Conservation (phyloP, 192 early-diverging fungal genomes). For the Gamsiella multidivaricata region DNA sequence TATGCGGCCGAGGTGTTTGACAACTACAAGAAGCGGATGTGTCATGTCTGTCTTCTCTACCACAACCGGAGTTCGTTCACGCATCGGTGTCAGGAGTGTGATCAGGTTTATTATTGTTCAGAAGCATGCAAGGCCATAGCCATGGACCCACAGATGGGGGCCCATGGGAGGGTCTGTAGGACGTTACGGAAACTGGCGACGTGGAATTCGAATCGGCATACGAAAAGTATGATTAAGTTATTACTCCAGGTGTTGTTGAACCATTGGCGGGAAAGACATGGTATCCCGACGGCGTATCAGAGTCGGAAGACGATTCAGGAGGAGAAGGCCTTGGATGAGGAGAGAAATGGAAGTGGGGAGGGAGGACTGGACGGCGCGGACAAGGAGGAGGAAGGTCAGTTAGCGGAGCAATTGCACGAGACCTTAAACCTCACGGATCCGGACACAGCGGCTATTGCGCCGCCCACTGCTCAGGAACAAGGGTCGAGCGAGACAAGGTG, state of each 20-base stretch:
- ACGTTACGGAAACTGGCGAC: constrained; percentile 67
- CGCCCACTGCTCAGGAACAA: too few relatives aligned
- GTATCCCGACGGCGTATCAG: constrained; percentile 25
- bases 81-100: constrained; percentile 66
- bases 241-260: constrained; percentile 56
- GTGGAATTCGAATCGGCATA: constrained; percentile 67
- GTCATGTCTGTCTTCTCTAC: constrained; percentile 68
- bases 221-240: constrained; percentile 73
- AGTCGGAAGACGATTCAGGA: neutral
- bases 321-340: neutral
- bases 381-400: neutral
- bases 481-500: too few relatives aligned
- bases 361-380: neutral
- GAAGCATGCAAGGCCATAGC: constrained; percentile 55
- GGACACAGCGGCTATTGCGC: too few relatives aligned
- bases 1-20: constrained; percentile 67
- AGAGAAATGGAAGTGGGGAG: neutral
- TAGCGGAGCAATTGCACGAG: too few relatives aligned
- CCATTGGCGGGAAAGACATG: constrained; percentile 57
- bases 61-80: constrained; percentile 61
- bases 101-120: constrained; percentile 72
- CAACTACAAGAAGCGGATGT: constrained; percentile 69
- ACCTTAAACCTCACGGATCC: too few relatives aligned
- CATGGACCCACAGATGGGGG: constrained; percentile 40
- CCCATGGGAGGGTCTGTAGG: constrained; percentile 59